A percentile compares a stretch with the other conserved stretches of the same genome.
Evolutionary conservation across 768 basidiomycete genomes (phyloP).

Genomic region (Phanerodontia chrysosporium): DNA sequence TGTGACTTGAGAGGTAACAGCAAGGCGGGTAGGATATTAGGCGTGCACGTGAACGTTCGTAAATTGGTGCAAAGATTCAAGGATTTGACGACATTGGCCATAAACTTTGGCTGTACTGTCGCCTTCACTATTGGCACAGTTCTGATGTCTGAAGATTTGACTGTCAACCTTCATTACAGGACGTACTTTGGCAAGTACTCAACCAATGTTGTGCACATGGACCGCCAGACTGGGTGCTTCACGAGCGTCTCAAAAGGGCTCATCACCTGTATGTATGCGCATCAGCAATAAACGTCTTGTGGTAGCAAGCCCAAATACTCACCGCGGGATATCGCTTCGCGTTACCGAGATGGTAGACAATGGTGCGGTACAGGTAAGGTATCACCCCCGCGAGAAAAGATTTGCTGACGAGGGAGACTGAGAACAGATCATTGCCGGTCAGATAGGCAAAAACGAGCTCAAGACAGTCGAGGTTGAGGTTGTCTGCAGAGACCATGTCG

Average conservation of each 20-base stretch:
- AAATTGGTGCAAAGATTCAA: slow-evolving; percentile 50
- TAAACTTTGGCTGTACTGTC: slow-evolving; percentile 34
- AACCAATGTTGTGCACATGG: slow-evolving; percentile 60
- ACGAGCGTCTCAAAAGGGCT: slow-evolving; percentile 61
- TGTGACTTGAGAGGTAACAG: slow-evolving; percentile 44
- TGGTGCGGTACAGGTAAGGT: slow-evolving; percentile 54
- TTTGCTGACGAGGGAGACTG: slow-evolving; percentile 58
- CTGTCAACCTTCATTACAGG: slow-evolving; percentile 1
- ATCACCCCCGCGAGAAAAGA: slow-evolving; percentile 63
- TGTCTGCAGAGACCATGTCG: slow-evolving; percentile 61
- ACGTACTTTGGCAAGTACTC: slow-evolving; percentile 20
- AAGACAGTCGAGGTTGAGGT: slow-evolving; percentile 68
- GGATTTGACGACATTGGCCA: slow-evolving; percentile 47
- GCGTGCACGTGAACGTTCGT: slow-evolving; percentile 51
- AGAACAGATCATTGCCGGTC: slow-evolving; percentile 48
- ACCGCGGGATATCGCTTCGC: slow-evolving; percentile 55
- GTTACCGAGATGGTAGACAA: slow-evolving; percentile 53
- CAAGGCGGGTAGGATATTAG: slow-evolving; percentile 45
- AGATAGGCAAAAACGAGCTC: slow-evolving; percentile 61
- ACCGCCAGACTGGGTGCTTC: slow-evolving; percentile 49
- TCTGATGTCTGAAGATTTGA: slow-evolving; percentile 41
- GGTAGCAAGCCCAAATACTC: slow-evolving; percentile 15
- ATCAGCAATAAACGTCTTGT: neutral
- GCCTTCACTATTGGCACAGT: slow-evolving; percentile 38
- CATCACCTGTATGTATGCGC: slow-evolving; percentile 25